A percentile compares a stretch with the other conserved stretches of the same genome.
phyloP scores from a whole-genome alignment of 2,329 filamentous ascomycete genomes.

The Balansia obtecta region DNA sequence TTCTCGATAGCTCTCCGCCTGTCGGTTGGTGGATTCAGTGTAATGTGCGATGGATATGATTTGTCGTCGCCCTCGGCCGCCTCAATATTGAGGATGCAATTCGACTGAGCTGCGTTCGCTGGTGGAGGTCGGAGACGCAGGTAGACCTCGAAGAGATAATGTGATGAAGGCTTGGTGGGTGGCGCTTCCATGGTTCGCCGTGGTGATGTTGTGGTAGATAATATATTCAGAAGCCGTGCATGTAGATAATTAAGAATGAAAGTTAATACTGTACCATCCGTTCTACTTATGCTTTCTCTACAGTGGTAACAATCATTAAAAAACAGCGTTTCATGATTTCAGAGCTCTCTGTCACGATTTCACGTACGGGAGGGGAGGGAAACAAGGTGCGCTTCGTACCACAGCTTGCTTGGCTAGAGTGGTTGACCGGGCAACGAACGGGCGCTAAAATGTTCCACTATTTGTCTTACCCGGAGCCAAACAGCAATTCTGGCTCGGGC shows the following conservation, averaged over 20 bases:
- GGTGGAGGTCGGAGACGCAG: constrained; percentile 66
- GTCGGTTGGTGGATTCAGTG: constrained; percentile 69
- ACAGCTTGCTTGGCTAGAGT: too few relatives aligned
- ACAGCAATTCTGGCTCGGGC: too few relatives aligned
- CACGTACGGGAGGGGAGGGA: too few relatives aligned
- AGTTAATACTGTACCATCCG: background rate
- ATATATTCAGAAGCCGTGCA: background rate
- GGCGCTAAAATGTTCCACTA: too few relatives aligned
- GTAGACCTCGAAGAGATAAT: constrained; percentile 78
- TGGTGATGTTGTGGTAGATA: background rate
- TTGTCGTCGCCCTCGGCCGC: constrained; percentile 26
- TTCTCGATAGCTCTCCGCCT: constrained; percentile 81
- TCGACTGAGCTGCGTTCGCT: constrained; percentile 28
- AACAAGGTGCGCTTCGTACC: too few relatives aligned
- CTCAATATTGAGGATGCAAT: constrained; percentile 74
- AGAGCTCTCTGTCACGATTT: too few relatives aligned
- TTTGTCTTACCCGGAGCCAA: too few relatives aligned
- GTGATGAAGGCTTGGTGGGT: constrained; percentile 13
- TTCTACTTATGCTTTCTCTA: background rate
- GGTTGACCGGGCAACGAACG: too few relatives aligned
- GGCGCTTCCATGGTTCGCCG: constrained; percentile 24
- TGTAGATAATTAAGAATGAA: background rate
- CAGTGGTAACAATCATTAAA: too few relatives aligned
- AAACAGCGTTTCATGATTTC: too few relatives aligned
- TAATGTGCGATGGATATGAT: constrained; percentile 52